Conservation (phyloP, 2,329 filamentous ascomycete genomes). For the Colletotrichum tropicale region DNA sequence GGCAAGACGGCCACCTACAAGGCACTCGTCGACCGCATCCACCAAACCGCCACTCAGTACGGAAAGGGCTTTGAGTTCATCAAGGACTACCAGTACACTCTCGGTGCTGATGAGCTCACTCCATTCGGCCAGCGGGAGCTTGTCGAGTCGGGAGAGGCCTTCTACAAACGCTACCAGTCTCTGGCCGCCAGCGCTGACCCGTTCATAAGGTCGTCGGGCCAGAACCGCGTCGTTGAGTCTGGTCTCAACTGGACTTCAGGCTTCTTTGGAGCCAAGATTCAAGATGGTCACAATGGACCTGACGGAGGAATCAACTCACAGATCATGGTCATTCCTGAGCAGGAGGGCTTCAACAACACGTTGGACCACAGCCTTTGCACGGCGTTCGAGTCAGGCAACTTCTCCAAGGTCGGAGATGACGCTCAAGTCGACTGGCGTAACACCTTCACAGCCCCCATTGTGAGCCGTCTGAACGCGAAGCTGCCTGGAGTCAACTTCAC, state of each 20-base stretch:
- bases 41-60: constrained; percentile 55
- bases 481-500: constrained; percentile 72
- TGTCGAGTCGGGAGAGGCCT: constrained; percentile 76
- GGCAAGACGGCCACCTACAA: constrained; percentile 70
- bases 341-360: constrained; percentile 74
- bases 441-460: constrained; percentile 71
- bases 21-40: constrained; percentile 68
- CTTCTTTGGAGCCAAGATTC: constrained; percentile 58
- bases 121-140: constrained; percentile 70
- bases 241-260: constrained; percentile 78
- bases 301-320: constrained; percentile 51
- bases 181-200: constrained; percentile 65
- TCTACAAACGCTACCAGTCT: constrained; percentile 73
- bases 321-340: constrained; percentile 75
- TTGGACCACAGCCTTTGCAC: constrained; percentile 76
- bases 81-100: constrained; percentile 69
- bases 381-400: constrained; percentile 67
- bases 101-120: constrained; percentile 74
- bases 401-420: constrained; percentile 49
- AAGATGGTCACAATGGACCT: constrained; percentile 37
- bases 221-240: constrained; percentile 75
- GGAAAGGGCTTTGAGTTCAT: constrained; percentile 72
- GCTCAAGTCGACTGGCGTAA: constrained; percentile 64
- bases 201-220: constrained; percentile 74
- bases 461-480: constrained; percentile 70